Evolutionary conservation across 768 basidiomycete species (phyloP).

Genomic region (Kwoniella sp.): DNA sequence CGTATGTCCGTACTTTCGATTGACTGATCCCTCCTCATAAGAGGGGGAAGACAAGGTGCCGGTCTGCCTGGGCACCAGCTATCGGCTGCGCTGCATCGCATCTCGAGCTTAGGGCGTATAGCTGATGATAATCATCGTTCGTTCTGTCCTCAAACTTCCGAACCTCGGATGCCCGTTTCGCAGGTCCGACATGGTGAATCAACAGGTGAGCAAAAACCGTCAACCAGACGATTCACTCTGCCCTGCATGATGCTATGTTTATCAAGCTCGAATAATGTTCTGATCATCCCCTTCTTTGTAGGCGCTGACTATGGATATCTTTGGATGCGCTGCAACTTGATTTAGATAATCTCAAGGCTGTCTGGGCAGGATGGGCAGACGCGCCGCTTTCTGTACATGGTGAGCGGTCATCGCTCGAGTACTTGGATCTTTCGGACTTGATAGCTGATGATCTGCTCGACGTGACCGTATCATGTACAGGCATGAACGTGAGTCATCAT

Average conservation of each 20-base stretch:
- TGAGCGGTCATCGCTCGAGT: slow-evolving; percentile 23
- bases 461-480: too few relatives aligned
- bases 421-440: not conserved
- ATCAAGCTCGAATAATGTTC: not conserved
- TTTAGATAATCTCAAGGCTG: slow-evolving; percentile 50
- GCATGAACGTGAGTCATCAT: slow-evolving; percentile 46
- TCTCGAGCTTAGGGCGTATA: too few relatives aligned
- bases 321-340: not conserved
- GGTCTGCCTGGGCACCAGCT: too few relatives aligned
- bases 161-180: too few relatives aligned
- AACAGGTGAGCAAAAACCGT: slow-evolving; percentile 40
- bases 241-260: too few relatives aligned
- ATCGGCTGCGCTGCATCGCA: too few relatives aligned
- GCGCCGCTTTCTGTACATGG: slow-evolving; percentile 56
- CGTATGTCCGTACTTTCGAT: too few relatives aligned
- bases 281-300: not conserved
- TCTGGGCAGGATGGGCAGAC: slow-evolving; percentile 57
- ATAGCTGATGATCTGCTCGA: too few relatives aligned
- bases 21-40: too few relatives aligned
- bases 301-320: not conserved
- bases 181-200: slow-evolving; percentile 55
- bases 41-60: too few relatives aligned
- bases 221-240: not conserved
- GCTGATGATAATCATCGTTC: too few relatives aligned
- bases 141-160: too few relatives aligned